A percentile compares a stretch with the other conserved stretches of the same genome.
Conservation (phyloP, 805 yeast genomes). For the Barnettozyma populi region DNA sequence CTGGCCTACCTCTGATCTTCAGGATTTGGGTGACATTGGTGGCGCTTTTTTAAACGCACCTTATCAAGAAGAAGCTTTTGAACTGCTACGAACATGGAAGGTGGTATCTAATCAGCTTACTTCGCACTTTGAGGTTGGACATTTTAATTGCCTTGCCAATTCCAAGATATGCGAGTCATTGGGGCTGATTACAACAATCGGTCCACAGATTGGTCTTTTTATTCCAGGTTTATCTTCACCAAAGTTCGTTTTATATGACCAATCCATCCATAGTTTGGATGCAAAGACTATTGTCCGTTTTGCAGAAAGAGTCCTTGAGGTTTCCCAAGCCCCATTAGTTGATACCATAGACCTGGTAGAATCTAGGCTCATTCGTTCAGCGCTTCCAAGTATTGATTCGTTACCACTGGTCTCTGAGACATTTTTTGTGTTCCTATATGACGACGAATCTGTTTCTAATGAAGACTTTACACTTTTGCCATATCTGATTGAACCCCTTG, state of each 20-base stretch:
- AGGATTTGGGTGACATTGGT: slow-evolving; percentile 27
- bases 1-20: slow-evolving; percentile 51
- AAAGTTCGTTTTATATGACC: slow-evolving; percentile 33
- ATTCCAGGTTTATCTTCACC: slow-evolving; percentile 44
- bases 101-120: slow-evolving; percentile 44
- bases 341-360: slow-evolving; percentile 18
- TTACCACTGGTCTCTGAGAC: slow-evolving; percentile 34
- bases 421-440: slow-evolving; percentile 50
- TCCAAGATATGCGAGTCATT: slow-evolving; percentile 46
- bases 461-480: slow-evolving; percentile 64
- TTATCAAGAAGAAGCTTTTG: slow-evolving; percentile 44
- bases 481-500: slow-evolving; percentile 53
- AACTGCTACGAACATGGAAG: slow-evolving; percentile 54
- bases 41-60: slow-evolving; percentile 35
- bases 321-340: slow-evolving; percentile 34
- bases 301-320: slow-evolving; percentile 42
- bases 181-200: slow-evolving; percentile 25
- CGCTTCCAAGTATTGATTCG: neutral
- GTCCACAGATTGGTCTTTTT: slow-evolving; percentile 44
- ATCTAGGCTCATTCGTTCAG: neutral
- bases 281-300: slow-evolving; percentile 35
- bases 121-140: slow-evolving; percentile 40
- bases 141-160: slow-evolving; percentile 53
- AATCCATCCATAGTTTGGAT: slow-evolving; percentile 17
- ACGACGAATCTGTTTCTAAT: slow-evolving; percentile 40